Conservation (phyloP, 768 basidiomycete species). For the Chalciporus sphaerocephalus region DNA sequence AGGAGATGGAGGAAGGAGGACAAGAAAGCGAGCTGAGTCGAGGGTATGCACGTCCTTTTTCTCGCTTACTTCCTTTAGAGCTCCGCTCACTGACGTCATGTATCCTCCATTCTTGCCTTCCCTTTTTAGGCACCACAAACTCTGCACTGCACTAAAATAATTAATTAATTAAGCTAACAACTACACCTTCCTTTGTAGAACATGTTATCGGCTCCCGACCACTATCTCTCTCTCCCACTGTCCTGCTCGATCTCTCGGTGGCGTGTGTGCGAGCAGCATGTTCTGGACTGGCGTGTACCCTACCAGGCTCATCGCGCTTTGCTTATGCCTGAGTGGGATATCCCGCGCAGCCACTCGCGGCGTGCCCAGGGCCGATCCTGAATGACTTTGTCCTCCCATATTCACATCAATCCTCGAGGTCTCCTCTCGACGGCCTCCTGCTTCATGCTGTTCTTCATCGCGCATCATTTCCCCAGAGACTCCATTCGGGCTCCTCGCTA, state of each 20-base stretch:
- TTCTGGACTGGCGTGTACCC: slow-evolving; percentile 77
- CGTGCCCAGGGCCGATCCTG: slow-evolving; percentile 48
- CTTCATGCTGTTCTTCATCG: slow-evolving; percentile 32
- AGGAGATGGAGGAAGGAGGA: neutral
- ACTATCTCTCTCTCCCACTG: slow-evolving; percentile 34
- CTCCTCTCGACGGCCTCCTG: slow-evolving; percentile 26
- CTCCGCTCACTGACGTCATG: slow-evolving; percentile 35
- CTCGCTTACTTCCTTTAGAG: slow-evolving; percentile 28
- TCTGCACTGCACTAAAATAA: neutral
- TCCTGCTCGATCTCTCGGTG: slow-evolving; percentile 46
- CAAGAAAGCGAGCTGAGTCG: neutral
- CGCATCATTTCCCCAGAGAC: slow-evolving; percentile 26
- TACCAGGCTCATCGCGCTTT: slow-evolving; percentile 57
- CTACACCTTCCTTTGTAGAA: slow-evolving; percentile 1
- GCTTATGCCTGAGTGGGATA: slow-evolving; percentile 47
- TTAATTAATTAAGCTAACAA: neutral
- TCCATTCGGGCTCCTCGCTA: slow-evolving; percentile 58
- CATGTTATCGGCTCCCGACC: slow-evolving; percentile 7
- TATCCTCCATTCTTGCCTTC: slow-evolving; percentile 5
- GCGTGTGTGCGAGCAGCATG: slow-evolving; percentile 62
- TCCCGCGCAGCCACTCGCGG: slow-evolving; percentile 42
- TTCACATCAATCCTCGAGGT: slow-evolving; percentile 26
- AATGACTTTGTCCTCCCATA: slow-evolving; percentile 27
- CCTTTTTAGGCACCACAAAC: slow-evolving; percentile 15
- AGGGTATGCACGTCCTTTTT: slow-evolving; percentile 27